Base-by-base conservation (phyloP, 768 basidiomycete species). In the Filobasidium floriforme region DNA sequence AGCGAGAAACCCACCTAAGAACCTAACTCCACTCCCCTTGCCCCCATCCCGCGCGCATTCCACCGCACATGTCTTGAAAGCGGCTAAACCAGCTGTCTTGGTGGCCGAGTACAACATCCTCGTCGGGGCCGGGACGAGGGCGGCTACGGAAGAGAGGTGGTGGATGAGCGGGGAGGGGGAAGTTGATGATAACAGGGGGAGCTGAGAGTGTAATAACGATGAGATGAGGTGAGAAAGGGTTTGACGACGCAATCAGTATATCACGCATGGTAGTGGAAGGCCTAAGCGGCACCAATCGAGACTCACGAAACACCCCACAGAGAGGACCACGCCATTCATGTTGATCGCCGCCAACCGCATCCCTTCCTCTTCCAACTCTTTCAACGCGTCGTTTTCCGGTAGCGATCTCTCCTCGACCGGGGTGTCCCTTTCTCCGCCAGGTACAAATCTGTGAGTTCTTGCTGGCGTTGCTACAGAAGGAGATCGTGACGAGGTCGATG, bases 61-160 rank as follows among this genome's bases (percentile, higher is more conserved):
- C 51, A 63, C 63, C 49, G 74, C 77, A 29, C 75, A 68, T 40
- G 72, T 73, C 69, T 73, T 72, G 29, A 76, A 67, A n/a, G 65
- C 74, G 1, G 91, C 88, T 1, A 68, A 41, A 3, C 67, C 67
- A 14, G 57, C 67, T 1, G 87, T 82, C 76, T 97, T 96, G 11
- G 88, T 89, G 2, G 90, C 85, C 0, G 84, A 85, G 74, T 97
- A 97, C 41, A 97, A 79, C 0, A 89, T 80, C 7, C 92, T 87
- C 0, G 89, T 91, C 0, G 92, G 92, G 0, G 92, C 85, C 1
- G 92, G 89, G 41, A 92, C 86, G 7, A 87, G 81, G 1, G 89
- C 85, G 1, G 87, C 92, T 1, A 88, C 80, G 32, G 87, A 88
- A 9, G 90, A 90, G 41, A 96, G 75, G 49, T 93, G 85, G 29